phyloP scores from a whole-genome alignment of 2,329 filamentous ascomycete species.

The Waltergamsia citrina region DNA sequence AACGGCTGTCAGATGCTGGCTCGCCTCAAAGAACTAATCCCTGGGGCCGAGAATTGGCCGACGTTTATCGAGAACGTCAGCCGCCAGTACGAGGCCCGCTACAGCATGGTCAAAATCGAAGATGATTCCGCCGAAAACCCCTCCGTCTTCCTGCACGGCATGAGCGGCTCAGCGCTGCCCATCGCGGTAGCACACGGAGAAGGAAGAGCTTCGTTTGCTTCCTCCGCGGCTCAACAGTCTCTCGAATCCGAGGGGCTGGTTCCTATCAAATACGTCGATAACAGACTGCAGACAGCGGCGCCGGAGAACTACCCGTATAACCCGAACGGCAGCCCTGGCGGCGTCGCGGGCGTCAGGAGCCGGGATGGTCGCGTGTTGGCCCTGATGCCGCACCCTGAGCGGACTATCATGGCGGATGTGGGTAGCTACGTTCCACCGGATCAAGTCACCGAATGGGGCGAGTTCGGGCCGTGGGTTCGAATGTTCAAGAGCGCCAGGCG shows the following conservation, averaged over 20 bases:
- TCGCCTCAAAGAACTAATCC: slow-evolving; percentile 69
- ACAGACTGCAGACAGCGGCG: slow-evolving; percentile 49
- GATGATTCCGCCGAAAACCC: slow-evolving; percentile 42
- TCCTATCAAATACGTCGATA: slow-evolving; percentile 78
- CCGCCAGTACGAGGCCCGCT: slow-evolving; percentile 84
- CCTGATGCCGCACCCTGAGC: slow-evolving; percentile 90
- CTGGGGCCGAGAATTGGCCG: slow-evolving; percentile 76
- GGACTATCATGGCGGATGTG: slow-evolving; percentile 74
- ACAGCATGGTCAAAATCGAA: slow-evolving; percentile 70
- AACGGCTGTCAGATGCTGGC: slow-evolving; percentile 96
- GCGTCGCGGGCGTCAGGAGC: slow-evolving; percentile 72
- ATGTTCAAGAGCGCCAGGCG: slow-evolving; percentile 81
- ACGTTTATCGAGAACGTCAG: slow-evolving; percentile 77
- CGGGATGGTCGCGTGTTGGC: slow-evolving; percentile 73
- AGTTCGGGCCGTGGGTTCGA: slow-evolving; percentile 76
- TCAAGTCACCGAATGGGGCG: slow-evolving; percentile 59
- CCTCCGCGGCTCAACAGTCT: slow-evolving; percentile 37
- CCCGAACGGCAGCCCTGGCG: slow-evolving; percentile 71
- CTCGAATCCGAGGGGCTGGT: slow-evolving; percentile 61
- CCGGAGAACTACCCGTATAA: slow-evolving; percentile 86
- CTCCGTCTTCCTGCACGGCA: slow-evolving; percentile 84
- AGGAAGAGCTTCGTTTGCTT: slow-evolving; percentile 65
- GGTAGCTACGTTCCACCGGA: slow-evolving; percentile 60
- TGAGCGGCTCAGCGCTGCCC: slow-evolving; percentile 72
- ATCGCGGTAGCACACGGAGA: slow-evolving; percentile 89